Base-by-base conservation (phyloP, 2,329 filamentous ascomycete species). In the Pezicula radicicola region DNA sequence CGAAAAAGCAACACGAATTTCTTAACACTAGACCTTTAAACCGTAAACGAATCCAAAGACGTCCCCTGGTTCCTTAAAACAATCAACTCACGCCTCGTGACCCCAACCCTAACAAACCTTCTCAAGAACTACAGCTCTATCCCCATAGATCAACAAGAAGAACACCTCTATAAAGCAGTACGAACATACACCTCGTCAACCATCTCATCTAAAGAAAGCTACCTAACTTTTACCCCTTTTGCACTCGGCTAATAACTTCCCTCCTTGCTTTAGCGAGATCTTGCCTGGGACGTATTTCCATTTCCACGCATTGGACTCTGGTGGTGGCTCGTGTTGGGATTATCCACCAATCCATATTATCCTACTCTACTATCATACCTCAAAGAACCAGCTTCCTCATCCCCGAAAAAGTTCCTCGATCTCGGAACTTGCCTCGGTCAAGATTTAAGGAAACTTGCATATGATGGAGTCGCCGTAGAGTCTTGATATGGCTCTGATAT, bases 351-450 rank as follows among this genome's bases (percentile, higher is more conserved):
- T 19, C 45, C 45, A 21, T 36, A 21, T 27, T 47, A 47, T 33
- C 45, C 28, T 2, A 2, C 28, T 15, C 45, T 40, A 8, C 12
- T 40, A 8, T 19, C n/a, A 16, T 6, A 13, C 9, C 7, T 40
- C 10, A 40, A 40, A 19, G 21, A 21, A 21, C 21, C 21, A 21
- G 21, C 3, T 21, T 16, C 10, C 9, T n/a, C 37, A 4, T 13
- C 37, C 3, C 37, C 6, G 1, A 40, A 40, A 19, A 40, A 40
- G 19, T 8, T 47, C 25, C 16, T 47, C 35, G 25, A 28, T 18
- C 44, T 48, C 12, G 69, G 68, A 8, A 70, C 67, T 27, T 68
- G 66, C 48, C 61, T 72, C 21, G 68, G 65, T 0, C 67, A 69
- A 50, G 68, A 71, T 37, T 57, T 72, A 2, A 66, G 69, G 16